Evolutionary conservation across 257 asterid species (phyloP), one percentile per base, ranked within the genome.

Genomic region (Solanum acaule): DNA sequence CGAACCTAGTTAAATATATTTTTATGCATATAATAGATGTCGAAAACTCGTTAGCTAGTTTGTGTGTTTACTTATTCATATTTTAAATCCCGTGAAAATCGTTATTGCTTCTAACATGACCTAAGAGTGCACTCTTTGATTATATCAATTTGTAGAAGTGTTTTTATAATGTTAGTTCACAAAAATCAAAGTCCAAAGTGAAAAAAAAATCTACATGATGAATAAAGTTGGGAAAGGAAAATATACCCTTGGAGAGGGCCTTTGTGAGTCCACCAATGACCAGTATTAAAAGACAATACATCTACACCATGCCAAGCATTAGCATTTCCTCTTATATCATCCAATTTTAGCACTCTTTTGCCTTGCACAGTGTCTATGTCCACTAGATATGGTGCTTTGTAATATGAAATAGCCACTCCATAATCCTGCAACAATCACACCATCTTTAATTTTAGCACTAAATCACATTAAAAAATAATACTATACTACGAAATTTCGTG

Each of bases 241-340:
- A 10, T n/a, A 72, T 93, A 97, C 99, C 99, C 99, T 88, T 96
- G 99, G 3, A 93, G 94, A 83, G 95, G 84, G 15, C 99, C 99
- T 90, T 89, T 92, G 31, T 97, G 99, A 49, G 91, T 92, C 99
- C 99, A 97, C 99, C 99, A 97, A 75, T 97, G 99, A 4, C 99
- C 99, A 4, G 99, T 96, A 94, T 97, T 93, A 93, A 97, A 97
- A 16, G 93, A 93, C 44, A 97, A 95, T 29, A 97, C 93, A 93
- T 97, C 99, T 4, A 90, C 98, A 25, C 93, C 94, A 12, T 83
- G 91, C 99, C 99, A 97, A 5, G 96, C 98, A 88, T 94, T 94
- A 11, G 92, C 96, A 88, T 97, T 95, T 33, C 94, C 94, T 72
- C 94, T 89, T 2, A 97, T 93, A 11, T 96, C 99, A 87, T 96